A percentile compares a stretch with the other conserved stretches of the same genome.
phyloP scores from a whole-genome alignment of 352 stramenopile species.

The Phytophthora sp. region DNA sequence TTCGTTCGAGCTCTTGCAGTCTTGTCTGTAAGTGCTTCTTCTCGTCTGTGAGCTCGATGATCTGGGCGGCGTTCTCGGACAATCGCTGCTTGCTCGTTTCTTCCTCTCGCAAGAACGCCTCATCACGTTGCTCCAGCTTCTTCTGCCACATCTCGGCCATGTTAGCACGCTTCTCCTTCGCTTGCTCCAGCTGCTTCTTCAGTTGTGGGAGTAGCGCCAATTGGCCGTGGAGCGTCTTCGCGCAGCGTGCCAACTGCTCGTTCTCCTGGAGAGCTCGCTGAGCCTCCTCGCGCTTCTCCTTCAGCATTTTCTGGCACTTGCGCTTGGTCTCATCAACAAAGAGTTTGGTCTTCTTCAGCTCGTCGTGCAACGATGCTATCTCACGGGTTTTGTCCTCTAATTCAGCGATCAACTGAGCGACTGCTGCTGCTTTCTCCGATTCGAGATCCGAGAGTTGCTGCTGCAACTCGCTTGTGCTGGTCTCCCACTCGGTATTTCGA shows the following conservation, averaged over 20 bases:
- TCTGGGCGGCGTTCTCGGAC: constrained; percentile 27
- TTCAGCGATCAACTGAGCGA: constrained; percentile 27
- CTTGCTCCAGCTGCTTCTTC: constrained; percentile 54
- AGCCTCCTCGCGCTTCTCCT: constrained; percentile 65
- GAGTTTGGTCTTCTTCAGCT: constrained; percentile 50
- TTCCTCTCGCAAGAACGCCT: constrained; percentile 62
- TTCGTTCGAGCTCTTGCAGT: constrained; percentile 35
- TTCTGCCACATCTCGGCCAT: constrained; percentile 26
- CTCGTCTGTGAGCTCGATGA: constrained; percentile 32
- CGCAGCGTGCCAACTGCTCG: constrained; percentile 25
- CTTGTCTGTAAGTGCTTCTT: constrained; percentile 35
- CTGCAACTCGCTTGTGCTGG: constrained; percentile 31
- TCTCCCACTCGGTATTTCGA: constrained; percentile 23
- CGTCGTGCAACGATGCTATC: constrained; percentile 29
- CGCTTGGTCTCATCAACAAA: constrained; percentile 44
- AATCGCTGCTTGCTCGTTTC: constrained; percentile 45
- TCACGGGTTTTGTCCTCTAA: constrained; percentile 33
- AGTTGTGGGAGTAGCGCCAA: constrained; percentile 57
- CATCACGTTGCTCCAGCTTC: constrained; percentile 41
- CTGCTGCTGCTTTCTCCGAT: constrained; percentile 20
- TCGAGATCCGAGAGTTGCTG: constrained; percentile 43
- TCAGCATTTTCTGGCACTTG: constrained; percentile 51
- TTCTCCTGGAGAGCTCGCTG: constrained; percentile 52
- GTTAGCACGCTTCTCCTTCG: constrained; percentile 49
- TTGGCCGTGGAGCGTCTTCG: constrained; percentile 42